Percentiles rank a stretch among this genome's conserved stretches.
Conservation (phyloP, 169 alveolate genomes). For the Plasmodium relictum region DNA sequence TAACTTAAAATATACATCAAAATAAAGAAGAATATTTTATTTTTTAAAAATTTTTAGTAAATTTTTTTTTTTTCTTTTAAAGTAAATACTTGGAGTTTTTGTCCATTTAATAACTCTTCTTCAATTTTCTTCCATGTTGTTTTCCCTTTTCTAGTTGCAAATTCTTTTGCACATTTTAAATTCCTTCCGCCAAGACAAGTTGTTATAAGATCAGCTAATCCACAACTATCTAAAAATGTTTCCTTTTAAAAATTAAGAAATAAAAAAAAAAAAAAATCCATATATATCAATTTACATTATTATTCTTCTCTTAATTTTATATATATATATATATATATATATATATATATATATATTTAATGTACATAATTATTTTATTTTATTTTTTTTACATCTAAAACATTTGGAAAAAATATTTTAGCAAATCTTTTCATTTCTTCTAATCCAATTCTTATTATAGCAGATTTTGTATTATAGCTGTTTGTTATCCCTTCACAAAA, state of each 20-base stretch:
- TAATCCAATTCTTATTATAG: constrained; percentile 94
- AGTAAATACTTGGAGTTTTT: constrained; percentile 88
- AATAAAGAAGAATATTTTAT: neutral
- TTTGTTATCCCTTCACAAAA: constrained; percentile 90
- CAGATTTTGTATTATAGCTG: constrained; percentile 94
- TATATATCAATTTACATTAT: neutral
- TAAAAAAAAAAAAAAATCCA: constrained; percentile 3
- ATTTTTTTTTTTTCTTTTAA: neutral
- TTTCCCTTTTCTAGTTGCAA: constrained; percentile 88
- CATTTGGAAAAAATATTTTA: constrained; percentile 84
- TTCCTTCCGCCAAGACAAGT: constrained; percentile 95
- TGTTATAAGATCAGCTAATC: constrained; percentile 94
- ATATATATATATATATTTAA: neutral
- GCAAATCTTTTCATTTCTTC: constrained; percentile 89
- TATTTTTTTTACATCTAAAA: constrained; percentile 68
- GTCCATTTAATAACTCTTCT: constrained; percentile 91
- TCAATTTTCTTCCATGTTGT: constrained; percentile 92
- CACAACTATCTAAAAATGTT: constrained; percentile 93
- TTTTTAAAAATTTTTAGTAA: neutral
- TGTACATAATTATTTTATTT: constrained; percentile 7
- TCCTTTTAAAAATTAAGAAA: constrained; percentile 80
- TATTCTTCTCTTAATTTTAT: neutral
- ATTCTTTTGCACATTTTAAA: constrained; percentile 93
- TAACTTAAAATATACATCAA: neutral
- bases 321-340: constrained; percentile 1